Base-by-base conservation (phyloP, 768 basidiomycete genomes). In the Paxillus ammoniavirescens region DNA sequence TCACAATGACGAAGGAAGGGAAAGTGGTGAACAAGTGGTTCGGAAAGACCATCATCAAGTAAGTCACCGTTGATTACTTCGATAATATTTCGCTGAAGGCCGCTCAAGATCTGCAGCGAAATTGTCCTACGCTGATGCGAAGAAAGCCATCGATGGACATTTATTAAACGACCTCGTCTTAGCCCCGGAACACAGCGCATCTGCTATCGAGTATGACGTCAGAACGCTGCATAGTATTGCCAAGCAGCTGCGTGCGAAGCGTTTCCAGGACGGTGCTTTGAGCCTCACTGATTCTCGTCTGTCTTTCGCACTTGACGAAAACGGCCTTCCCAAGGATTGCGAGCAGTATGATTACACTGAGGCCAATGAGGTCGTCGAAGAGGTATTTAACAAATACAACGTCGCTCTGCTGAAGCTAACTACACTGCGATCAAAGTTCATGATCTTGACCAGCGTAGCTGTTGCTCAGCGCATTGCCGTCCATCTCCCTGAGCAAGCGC, bases 391-490 rank as follows among this genome's bases (percentile, higher is more conserved):
- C 45, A 49, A 33, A 49, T 28, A 13, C 52, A 45, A 54, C 23
- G 17, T 52, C 23, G 4, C 30, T 12, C 31, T n/a, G 33, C 14
- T 30, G 52, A 18, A 48, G 17, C 54, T 59, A 3, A 35, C 13
- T 12, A 61, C 48, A 36, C 33, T 35, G 44, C 2, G 46, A 10
- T 38, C 50, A 0, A 61, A 95, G 92, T 94, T 93, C 75, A 98
- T 98, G 96, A 75, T 98, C 15, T 77, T 96, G 50, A 86, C 89
- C 59, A 99, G 98, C 66, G 85, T 87, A 33, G 77, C 91, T 12
- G 89, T 95, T 38, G 94, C 97, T 9, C 92, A 95, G 66, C 88
- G 94, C 61, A 86, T 97, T 62, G 96, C 96, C 36, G 87, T 94
- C 21, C 85, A 93, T 62, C 82, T 98, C 23, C 94, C 97, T 26